Evolutionary conservation across 1,284 basidiomycete species (phyloP), one percentile per base, ranked within the genome.

Genomic region (Cystobasidium sp.): DNA sequence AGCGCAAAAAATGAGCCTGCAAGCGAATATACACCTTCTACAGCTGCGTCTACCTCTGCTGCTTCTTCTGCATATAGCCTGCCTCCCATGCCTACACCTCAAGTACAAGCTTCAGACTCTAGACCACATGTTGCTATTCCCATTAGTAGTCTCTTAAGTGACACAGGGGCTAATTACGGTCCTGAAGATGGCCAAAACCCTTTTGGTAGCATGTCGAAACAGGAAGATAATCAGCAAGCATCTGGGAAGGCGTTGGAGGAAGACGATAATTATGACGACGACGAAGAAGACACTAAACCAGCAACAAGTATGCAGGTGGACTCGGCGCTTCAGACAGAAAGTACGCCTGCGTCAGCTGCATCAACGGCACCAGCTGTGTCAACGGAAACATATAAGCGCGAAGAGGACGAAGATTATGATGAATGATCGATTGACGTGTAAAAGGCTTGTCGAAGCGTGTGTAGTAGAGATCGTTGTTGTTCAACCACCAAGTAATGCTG

Each of bases 181-280:
- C 47, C 47, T 9, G 20, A 14, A 18, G 39, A 53, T 47, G 64
- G 51, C 2, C 49, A 67, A 14, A 22, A 81, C 81, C 49, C 43
- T 12, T 63, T 63, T 22, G 61, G 61, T 24, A 39, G 81, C 81
- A 76, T 80, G 80, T 71, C 82, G 80, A 24, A 52, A 22, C 47
- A 67, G n/a, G n/a, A 22, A 31, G 64, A 68, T 52, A 20, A 67
- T 46, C 16, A 51, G 51, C 64, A 37, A 51, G 4, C 58, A 41
- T n/a, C 41, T 18, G 70, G 75, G 62, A 24, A 47, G 44, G 61
- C 46, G 9, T 69, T 46, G 18, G 62, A 69, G 7, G 66, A 68
- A 43, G 73, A 76, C 3, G 75, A 76, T 5, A 31, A 31, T 31
- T 31, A 31, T n/a, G 55, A 76, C 24, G 61, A 76, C 58, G 70